A percentile compares a stretch with the other conserved stretches of the same genome.
phyloP scores from a whole-genome alignment of 1,284 basidiomycete genomes.

The Somion occarium region DNA sequence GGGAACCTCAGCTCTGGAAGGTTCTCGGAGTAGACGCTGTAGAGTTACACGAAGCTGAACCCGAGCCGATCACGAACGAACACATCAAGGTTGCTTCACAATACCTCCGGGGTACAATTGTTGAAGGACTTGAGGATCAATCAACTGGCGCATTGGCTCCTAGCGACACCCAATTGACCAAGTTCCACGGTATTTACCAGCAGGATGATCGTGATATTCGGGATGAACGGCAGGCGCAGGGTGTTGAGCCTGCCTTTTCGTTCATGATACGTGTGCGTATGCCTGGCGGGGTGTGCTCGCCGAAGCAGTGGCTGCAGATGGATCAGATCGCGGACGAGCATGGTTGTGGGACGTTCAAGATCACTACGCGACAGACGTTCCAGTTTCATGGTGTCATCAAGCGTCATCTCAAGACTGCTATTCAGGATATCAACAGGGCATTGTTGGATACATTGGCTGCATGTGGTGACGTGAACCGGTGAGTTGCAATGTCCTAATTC shows the following conservation, averaged over 20 bases:
- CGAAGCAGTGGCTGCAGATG: constrained; percentile 93
- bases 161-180: constrained; percentile 92
- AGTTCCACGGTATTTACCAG: constrained; percentile 98
- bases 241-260: constrained; percentile 92
- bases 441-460: constrained; percentile 96
- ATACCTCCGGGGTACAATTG: constrained; percentile 94
- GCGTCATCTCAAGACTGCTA: constrained; percentile 91
- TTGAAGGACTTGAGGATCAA: constrained; percentile 84
- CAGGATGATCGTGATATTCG: constrained; percentile 98
- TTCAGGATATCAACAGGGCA: constrained; percentile 92
- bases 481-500: constrained; percentile 21
- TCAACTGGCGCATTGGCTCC: constrained; percentile 88
- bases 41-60: constrained; percentile 89
- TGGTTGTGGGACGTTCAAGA: constrained; percentile 93
- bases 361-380: constrained; percentile 98
- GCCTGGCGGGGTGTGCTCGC: constrained; percentile 91
- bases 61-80: constrained; percentile 97
- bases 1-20: constrained; percentile 95
- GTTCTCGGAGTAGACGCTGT: constrained; percentile 88
- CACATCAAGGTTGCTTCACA: constrained; percentile 98
- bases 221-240: constrained; percentile 91
- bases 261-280: constrained; percentile 99
- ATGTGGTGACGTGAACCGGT: constrained; percentile 97
- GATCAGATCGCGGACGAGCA: constrained; percentile 95
- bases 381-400: constrained; percentile 99